These are phyloP conservation scores for Diaporthe ilicicola DNA, from an alignment of 2,329 filamentous ascomycete genomes.

Conservation along the genomic window DNA sequence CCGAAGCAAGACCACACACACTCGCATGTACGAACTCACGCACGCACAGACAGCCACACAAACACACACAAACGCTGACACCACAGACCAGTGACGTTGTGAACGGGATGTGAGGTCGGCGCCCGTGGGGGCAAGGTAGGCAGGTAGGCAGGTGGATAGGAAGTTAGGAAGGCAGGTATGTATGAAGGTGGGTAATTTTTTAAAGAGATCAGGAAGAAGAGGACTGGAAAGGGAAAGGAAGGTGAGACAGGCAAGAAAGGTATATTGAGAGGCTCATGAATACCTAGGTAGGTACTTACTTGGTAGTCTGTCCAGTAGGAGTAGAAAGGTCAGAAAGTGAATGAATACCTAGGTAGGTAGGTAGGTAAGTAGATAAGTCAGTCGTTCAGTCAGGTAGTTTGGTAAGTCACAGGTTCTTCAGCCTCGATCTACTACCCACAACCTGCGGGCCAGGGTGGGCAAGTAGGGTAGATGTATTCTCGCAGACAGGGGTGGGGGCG, in stretches of 20 bases:
- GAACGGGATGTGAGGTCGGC: not conserved
- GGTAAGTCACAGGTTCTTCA: not conserved
- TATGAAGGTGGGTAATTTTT: not conserved
- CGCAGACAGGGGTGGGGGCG: not conserved
- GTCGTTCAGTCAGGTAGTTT: not conserved
- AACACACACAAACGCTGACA: not conserved
- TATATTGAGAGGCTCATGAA: not conserved
- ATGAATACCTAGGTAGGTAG: no score
- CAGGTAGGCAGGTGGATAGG: not conserved
- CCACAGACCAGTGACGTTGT: not conserved
- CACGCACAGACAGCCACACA: not conserved
- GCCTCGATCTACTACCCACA: not conserved
- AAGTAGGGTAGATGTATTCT: not conserved
- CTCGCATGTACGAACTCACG: not conserved
- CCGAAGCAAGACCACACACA: not conserved
- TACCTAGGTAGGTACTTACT: no score
- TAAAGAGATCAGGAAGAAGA: not conserved
- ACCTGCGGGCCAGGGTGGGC: not conserved
- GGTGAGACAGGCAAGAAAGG: conserved; percentile 10
- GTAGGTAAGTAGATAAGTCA: not conserved
- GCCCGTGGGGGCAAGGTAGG: not conserved
- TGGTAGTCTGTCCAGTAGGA: not conserved
- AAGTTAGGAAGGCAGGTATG: not conserved
- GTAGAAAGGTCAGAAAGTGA: no score
- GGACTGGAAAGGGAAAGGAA: not conserved